Base-by-base conservation (phyloP, 805 yeast species). In the Yamadazyma akitaensis region DNA sequence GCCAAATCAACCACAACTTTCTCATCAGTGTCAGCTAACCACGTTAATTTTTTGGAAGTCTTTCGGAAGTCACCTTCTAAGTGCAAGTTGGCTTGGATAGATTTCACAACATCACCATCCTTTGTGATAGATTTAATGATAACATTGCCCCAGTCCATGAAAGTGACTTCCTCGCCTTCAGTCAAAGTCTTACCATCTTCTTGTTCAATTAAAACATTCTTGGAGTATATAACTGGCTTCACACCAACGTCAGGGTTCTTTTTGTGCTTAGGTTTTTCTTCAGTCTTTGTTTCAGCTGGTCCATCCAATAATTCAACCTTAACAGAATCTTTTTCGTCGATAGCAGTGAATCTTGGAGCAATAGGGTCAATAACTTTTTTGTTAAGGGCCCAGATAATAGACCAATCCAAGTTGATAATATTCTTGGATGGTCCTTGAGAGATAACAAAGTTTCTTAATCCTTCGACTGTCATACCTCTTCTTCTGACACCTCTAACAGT, bases 391-490 rank as follows among this genome's bases (percentile, higher is more conserved):
- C 99, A 94, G 61, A 94, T 91, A 54, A 89, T 79, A 55, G 86
- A 86, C 99, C 99, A 94, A 68, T 94, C 99, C 64, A 94, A 77
- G 76, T 95, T 94, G 64, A 94, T 85, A 61, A 94, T 90, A 75
- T 94, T 94, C 74, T 85, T 89, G 40, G 98, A 92, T 35, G 99
- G 99, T 61, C 99, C 99, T 75, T 94, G 98, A 42, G 96, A 80
- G 51, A 94, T 76, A 56, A 94, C 87, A 61, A 94, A 94, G 77
- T 88, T 87, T 70, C 92, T 82, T 67, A 94, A 81, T 55, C 98
- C 99, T 75, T 94, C 97, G 53, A 94, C 95, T 34, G 97, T 83
- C 99, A 94, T 94, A 76, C 99, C 99, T 76, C 99, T 87, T 79
- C 99, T 85, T 77, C 97, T 88, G 44, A 92, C 97, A 76, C 99